Conservation (phyloP, 208 protist species). For the Acanthamoeba culbertsoni region DNA sequence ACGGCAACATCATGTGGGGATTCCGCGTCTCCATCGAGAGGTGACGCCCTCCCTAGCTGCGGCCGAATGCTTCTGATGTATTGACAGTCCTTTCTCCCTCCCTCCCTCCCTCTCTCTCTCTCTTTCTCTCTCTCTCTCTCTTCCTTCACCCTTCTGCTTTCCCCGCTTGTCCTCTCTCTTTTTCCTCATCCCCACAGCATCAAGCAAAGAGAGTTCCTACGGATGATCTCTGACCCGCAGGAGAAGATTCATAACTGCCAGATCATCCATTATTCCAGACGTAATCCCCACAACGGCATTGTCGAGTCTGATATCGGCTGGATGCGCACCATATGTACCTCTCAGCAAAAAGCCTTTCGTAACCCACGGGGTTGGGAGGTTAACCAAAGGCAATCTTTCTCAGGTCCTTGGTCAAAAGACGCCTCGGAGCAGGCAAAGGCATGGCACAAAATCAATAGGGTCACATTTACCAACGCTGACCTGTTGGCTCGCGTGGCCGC, state of each 20-base stretch:
- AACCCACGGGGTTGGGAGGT: no score
- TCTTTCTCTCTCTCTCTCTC: no score
- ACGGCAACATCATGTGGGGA: conserved; percentile 55
- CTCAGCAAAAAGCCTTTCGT: background rate
- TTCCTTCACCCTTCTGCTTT: background rate
- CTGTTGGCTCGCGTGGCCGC: background rate
- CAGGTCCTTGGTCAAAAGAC: background rate
- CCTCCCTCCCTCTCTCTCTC: no score
- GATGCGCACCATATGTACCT: conserved; percentile 49
- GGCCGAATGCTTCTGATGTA: background rate
- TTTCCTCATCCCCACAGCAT: background rate
- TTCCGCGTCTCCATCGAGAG: conserved; percentile 54
- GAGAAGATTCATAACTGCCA: conserved; percentile 62
- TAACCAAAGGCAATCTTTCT: background rate
- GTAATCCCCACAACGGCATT: conserved; percentile 13
- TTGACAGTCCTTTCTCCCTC: background rate
- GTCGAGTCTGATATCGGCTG: conserved; percentile 40
- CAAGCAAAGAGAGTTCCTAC: background rate
- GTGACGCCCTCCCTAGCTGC: background rate
- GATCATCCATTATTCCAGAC: conserved; percentile 59
- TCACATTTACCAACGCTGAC: background rate
- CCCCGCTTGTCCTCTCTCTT: background rate
- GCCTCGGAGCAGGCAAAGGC: background rate
- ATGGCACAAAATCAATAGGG: background rate
- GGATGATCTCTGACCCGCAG: background rate